These are phyloP conservation scores for Mytilinidion resinicola DNA, from an alignment of 495 filamentous ascomycete species.

Conservation along the genomic window DNA sequence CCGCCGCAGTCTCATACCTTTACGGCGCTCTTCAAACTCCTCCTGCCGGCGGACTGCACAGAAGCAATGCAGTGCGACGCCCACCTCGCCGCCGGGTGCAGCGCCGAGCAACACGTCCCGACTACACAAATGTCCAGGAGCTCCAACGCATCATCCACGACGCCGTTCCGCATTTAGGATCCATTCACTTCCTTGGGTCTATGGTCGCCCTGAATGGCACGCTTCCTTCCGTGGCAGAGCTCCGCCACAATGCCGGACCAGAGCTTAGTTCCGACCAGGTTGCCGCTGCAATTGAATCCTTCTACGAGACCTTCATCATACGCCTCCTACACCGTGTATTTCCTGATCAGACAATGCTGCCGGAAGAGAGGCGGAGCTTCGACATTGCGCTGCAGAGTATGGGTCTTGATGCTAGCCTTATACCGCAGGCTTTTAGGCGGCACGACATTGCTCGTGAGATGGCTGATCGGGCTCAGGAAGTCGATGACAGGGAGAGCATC, in stretches of 20 bases:
- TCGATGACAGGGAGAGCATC: conserved; percentile 17
- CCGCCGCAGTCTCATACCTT: conserved; percentile 23
- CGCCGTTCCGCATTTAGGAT: conserved; percentile 7
- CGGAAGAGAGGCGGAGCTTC: neutral
- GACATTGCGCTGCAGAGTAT: neutral
- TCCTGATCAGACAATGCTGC: neutral
- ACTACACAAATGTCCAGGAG: neutral
- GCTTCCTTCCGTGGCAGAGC: neutral
- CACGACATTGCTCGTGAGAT: conserved; percentile 2
- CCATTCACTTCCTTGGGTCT: conserved; percentile 17
- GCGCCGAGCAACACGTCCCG: neutral
- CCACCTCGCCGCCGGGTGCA: neutral
- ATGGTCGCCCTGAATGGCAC: conserved; percentile 4
- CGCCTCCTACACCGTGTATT: conserved; percentile 16
- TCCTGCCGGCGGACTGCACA: conserved; percentile 36
- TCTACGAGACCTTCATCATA: conserved; percentile 20
- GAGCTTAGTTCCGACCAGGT: conserved; percentile 3
- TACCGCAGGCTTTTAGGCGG: conserved; percentile 5
- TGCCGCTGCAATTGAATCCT: conserved; percentile 3
- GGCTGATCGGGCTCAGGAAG: neutral
- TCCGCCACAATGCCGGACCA: conserved; percentile 12
- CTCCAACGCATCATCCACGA: conserved; percentile 13
- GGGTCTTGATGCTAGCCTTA: neutral
- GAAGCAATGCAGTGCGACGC: conserved; percentile 48
- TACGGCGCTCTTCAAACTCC: conserved; percentile 11